Evolutionary conservation across 352 stramenopile genomes (phyloP), one percentile per base, ranked within the genome.

Genomic region (Pythium sukuiense): DNA sequence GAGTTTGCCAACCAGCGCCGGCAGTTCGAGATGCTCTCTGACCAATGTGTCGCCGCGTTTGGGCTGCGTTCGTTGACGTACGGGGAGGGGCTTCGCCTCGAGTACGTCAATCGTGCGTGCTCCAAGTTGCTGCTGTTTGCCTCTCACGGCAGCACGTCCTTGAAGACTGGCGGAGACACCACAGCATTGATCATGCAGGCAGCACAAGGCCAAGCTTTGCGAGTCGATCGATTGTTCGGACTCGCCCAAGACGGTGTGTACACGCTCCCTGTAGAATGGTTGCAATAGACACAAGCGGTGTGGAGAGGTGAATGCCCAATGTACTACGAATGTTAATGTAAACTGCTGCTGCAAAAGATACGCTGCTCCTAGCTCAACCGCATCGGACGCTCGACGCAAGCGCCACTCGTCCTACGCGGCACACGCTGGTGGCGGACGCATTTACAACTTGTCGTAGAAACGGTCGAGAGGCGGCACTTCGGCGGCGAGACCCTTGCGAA

Each of bases 381-480:
- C 29, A 26, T 3, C 13, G n/a, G 32, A 45, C 49, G 49, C 18
- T 6, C 16, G 49, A 55, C 49, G 26, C 45, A 30, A 52, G 20
- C 24, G 45, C n/a, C 45, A 5, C 9, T 52, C 45, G 11, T 16
- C 45, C 30, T 20, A 52, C 45, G 45, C 45, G n/a, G 45, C 45
- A 29, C 45, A 29, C 20, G 45, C 45, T 52, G 45, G 6, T 50
- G 32, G 43, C 29, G 14, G 30, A 61, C 49, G 56, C 59, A 65
- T 69, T 99, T 99, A 99, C 73, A 99, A 93, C 86, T 98, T 98
- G 89, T 99, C 97, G 72, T 99, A 95, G 93, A 99, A 99, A 76
- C 98, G 94, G 80, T 98, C 96, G 69, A 99, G 89, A 64, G 98
- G 95, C 59, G 98, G 97, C 78, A 99, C 96, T 20, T 98, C 97